Evolutionary conservation across 2,329 filamentous ascomycete genomes (phyloP).

Genomic region (Pseudogymnoascus sp.): DNA sequence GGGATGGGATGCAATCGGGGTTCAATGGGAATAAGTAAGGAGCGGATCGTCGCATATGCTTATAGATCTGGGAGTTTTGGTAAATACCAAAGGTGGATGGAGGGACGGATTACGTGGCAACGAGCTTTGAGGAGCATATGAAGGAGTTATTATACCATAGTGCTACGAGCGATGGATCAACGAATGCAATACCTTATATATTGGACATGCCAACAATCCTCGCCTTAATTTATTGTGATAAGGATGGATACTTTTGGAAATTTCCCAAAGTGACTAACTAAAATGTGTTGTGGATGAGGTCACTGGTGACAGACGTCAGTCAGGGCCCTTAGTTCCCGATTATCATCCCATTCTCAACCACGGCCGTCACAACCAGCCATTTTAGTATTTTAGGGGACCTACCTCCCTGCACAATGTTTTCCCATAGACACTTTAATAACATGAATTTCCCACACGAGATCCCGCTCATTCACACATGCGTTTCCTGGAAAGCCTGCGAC

Average conservation of each 20-base stretch:
- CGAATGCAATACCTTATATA: slow-evolving; percentile 1
- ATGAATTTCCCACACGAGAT: background rate
- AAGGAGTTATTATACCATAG: slow-evolving; percentile 7
- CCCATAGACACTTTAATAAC: background rate
- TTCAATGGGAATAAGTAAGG: background rate
- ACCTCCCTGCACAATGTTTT: background rate
- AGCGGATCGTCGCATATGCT: background rate
- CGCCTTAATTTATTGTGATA: background rate
- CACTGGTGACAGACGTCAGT: slow-evolving; percentile 7
- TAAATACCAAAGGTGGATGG: background rate
- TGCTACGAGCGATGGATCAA: background rate
- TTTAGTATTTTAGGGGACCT: slow-evolving; percentile 6
- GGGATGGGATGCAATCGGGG: background rate
- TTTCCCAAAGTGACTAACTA: background rate
- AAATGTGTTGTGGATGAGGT: slow-evolving; percentile 1
- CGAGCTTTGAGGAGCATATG: background rate
- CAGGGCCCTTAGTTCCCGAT: slow-evolving; percentile 1
- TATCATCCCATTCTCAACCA: slow-evolving; percentile 2
- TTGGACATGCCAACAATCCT: background rate
- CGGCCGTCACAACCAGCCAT: background rate
- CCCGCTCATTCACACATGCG: background rate
- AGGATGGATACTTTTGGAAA: background rate
- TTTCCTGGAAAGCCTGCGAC: background rate
- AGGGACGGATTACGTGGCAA: background rate
- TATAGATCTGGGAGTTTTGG: background rate